Percentiles rank a stretch among this genome's conserved stretches.
phyloP scores from a whole-genome alignment of 2,329 filamentous ascomycete species.

The Alternaria rosae region DNA sequence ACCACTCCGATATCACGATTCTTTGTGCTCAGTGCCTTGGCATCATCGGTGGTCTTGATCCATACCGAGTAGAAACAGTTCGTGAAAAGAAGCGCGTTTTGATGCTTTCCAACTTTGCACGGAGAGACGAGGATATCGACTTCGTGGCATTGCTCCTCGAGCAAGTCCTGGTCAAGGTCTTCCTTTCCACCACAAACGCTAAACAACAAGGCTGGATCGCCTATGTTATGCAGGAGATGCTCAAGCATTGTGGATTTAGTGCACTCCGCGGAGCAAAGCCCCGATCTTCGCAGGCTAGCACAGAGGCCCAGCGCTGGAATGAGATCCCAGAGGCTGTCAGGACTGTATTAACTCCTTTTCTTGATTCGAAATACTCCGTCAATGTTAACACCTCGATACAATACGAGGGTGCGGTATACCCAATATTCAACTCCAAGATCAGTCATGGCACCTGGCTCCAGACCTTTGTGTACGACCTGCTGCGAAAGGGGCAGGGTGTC shows the following conservation, averaged over 20 bases:
- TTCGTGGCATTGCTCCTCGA: conserved; percentile 88
- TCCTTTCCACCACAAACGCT: conserved; percentile 87
- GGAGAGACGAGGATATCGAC: conserved; percentile 77
- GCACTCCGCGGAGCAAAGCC: conserved; percentile 61
- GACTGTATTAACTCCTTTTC: conserved; percentile 85
- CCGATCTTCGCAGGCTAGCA: conserved; percentile 61
- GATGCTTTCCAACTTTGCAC: conserved; percentile 84
- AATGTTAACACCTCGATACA: conserved; percentile 48
- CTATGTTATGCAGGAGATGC: conserved; percentile 91
- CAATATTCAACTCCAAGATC: conserved; percentile 74
- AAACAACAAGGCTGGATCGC: conserved; percentile 89
- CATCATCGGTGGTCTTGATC: conserved; percentile 88
- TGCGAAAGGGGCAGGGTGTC: conserved; percentile 76
- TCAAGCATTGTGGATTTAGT: conserved; percentile 77
- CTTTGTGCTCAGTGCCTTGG: conserved; percentile 85
- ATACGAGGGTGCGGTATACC: conserved; percentile 63
- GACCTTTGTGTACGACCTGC: conserved; percentile 79
- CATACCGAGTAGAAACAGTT: conserved; percentile 83
- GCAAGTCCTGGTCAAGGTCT: conserved; percentile 87
- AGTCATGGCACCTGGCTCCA: conserved; percentile 84
- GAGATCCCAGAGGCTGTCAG: conserved; percentile 77
- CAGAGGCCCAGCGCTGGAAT: conserved; percentile 77
- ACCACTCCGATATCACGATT: conserved; percentile 70
- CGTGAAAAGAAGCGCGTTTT: conserved; percentile 84
- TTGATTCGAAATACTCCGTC: conserved; percentile 83